Base-by-base conservation (phyloP, 495 filamentous ascomycete genomes). In the Zalerion maritima region DNA sequence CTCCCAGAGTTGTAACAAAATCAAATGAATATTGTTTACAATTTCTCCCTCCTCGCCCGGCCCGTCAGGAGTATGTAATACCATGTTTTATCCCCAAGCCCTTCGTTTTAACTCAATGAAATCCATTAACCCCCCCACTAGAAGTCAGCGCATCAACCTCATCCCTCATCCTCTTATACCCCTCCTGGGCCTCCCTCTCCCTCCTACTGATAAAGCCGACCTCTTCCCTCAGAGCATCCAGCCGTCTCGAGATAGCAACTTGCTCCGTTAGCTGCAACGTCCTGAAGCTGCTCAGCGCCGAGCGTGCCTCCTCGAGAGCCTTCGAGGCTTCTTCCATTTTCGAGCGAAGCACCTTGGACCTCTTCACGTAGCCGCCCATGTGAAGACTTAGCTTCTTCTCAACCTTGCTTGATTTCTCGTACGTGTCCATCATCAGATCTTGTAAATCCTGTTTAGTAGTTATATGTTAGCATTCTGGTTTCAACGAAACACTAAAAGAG, bases 351-450 rank as follows among this genome's bases (percentile, higher is more conserved):
- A 65, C 73, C 45, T 83, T 84, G 12, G 81, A 74, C 17, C 89
- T 81, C 38, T 81, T 73, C 49, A 84, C 77, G 52, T 97, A 97
- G 28, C 89, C 89, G 16, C 87, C 86, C 1, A 86, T 72, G 38
- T 87, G 74, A 26, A 91, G 54, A 5, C 67, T 66, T n/a, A 97
- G 70, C 57, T 94, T 94, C 62, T 93, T 93, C 51, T 97, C 86
- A 7, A 85, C 57, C 49, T 84, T 89, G 42, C 81, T 83, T 26
- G 76, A 80, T 29, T 72, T 67, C 35, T 83, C 73, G 4, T 87
- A 87, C 0, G 73, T 73, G 3, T 62, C 64, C 31, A 75, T 62
- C 26, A 92, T 70, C 6, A 66, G 60, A 18, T 78, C 67, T 47
- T 91, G 74, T 5, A 83, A 64, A 13, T 69, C 67, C 67, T 89